Base-by-base conservation (phyloP, 805 yeast genomes). In the Sugiyamaella valdiviana region DNA sequence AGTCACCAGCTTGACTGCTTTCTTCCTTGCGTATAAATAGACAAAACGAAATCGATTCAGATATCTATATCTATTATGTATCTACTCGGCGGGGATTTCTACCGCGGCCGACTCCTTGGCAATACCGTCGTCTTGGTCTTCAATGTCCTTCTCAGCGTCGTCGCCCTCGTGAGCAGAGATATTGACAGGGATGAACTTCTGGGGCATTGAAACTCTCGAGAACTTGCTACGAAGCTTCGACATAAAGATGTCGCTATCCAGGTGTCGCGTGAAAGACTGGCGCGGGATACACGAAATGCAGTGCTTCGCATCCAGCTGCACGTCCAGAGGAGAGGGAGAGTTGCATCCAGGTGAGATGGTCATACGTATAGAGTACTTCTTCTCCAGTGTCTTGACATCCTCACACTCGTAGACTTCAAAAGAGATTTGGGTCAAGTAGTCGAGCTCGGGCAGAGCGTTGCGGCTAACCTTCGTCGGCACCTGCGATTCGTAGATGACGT, bases 321-420 rank as follows among this genome's bases (percentile, higher is more conserved):
- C 95, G 68, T 93, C 99, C 55, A 93, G 74, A 22, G 99, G 99
- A 66, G 91, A 96, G 61, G 89, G 95, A 0, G 98, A 90, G 68
- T 93, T 97, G 67, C 99, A 93, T 17, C 99, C 99, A 1, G 99
- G 98, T 4, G 96, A 85, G 57, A 93, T 74, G n/a, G 91, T 83
- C 52, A 93, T 75, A 60, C 98, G 77, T 48, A 93, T 84, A 4
- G 96, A 84, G 64, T 91, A 96, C 60, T 85, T 83, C 66, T 87
- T 86, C 46, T 79, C 81, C 6, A 83, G 82, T 7, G 77, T 72
- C 35, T 76, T 71, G 32, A 78, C 75, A 55, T 85, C 93, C 24
- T 80, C 80, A 44, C 67, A 60, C 65, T 93, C 98, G 65, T 89
- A 93, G 22, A 93, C 69, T 65, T 93, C 99, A 69, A 93, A 93